These are phyloP conservation scores for Lactifluus hygrophoroides DNA, from an alignment of 768 basidiomycete species.

Conservation along the genomic window DNA sequence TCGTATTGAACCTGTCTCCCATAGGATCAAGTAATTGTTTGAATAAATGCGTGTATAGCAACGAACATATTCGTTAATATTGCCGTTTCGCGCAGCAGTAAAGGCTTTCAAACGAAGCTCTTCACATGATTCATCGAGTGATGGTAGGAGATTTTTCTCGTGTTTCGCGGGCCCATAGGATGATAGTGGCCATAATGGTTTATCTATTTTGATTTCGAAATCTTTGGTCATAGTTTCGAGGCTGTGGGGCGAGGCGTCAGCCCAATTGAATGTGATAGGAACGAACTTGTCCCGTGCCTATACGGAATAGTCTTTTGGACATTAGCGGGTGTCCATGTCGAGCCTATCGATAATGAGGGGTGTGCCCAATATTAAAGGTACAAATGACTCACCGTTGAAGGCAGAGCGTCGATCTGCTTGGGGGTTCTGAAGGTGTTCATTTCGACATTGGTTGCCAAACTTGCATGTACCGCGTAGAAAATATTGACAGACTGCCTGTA, in stretches of 20 bases:
- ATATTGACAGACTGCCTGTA: slow-evolving; percentile 47
- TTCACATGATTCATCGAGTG: slow-evolving; percentile 65
- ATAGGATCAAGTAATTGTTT: not conserved
- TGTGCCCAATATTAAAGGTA: slow-evolving; percentile 5
- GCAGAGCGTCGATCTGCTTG: slow-evolving; percentile 24
- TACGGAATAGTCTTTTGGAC: slow-evolving; percentile 14
- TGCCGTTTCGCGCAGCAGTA: slow-evolving; percentile 44
- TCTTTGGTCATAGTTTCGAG: slow-evolving; percentile 52
- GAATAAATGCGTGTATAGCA: not conserved
- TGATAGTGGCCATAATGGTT: slow-evolving; percentile 72
- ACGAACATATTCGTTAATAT: slow-evolving; percentile 58
- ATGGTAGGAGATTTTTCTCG: slow-evolving; percentile 54
- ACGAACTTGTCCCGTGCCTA: slow-evolving; percentile 4
- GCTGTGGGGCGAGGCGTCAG: slow-evolving; percentile 30
- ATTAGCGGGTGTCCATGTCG: slow-evolving; percentile 7
- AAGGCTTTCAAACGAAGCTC: slow-evolving; percentile 63
- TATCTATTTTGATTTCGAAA: slow-evolving; percentile 39
- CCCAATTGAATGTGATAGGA: not conserved
- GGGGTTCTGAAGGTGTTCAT: slow-evolving; percentile 44
- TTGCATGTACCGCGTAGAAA: slow-evolving; percentile 53
- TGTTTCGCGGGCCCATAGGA: slow-evolving; percentile 67
- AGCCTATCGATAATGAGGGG: slow-evolving; percentile 16
- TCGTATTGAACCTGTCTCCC: slow-evolving; percentile 44
- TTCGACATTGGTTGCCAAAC: slow-evolving; percentile 52
- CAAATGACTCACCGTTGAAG: slow-evolving; percentile 39